Evolutionary conservation across 2,329 filamentous ascomycete genomes (phyloP).

Genomic region (Phialophora verrucosa): DNA sequence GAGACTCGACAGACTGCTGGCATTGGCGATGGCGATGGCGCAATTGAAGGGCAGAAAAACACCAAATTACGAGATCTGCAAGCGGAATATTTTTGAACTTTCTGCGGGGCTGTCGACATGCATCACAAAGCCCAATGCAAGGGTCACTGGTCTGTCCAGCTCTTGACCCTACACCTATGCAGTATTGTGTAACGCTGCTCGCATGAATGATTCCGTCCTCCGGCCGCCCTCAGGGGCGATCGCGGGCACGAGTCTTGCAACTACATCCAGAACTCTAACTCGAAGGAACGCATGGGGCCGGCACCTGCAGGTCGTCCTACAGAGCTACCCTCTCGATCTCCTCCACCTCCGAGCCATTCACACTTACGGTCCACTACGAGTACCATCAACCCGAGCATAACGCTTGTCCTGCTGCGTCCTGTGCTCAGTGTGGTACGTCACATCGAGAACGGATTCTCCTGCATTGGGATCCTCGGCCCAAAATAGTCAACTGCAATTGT

Average conservation of each 20-base stretch:
- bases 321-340: neutral
- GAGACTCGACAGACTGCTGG: neutral
- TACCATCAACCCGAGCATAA: neutral
- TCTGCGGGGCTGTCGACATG: conserved; percentile 2
- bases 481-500: neutral
- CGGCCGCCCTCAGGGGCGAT: neutral
- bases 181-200: neutral
- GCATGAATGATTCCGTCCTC: neutral
- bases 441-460: neutral
- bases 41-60: conserved; percentile 9
- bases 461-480: neutral
- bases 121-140: neutral
- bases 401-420: neutral
- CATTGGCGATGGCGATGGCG: conserved; percentile 14
- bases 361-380: too few species aligned
- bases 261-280: neutral
- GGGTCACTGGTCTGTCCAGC: neutral
- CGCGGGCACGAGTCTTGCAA: conserved; percentile 7
- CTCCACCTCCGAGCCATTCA: neutral
- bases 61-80: conserved; percentile 1
- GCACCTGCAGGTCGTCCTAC: neutral
- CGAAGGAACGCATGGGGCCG: neutral
- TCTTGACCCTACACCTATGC: neutral
- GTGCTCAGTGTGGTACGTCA: neutral
- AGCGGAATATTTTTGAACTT: neutral